These are phyloP conservation scores for Fusarium agapanthi DNA, from an alignment of 2,329 filamentous ascomycete genomes.

Conservation along the genomic window DNA sequence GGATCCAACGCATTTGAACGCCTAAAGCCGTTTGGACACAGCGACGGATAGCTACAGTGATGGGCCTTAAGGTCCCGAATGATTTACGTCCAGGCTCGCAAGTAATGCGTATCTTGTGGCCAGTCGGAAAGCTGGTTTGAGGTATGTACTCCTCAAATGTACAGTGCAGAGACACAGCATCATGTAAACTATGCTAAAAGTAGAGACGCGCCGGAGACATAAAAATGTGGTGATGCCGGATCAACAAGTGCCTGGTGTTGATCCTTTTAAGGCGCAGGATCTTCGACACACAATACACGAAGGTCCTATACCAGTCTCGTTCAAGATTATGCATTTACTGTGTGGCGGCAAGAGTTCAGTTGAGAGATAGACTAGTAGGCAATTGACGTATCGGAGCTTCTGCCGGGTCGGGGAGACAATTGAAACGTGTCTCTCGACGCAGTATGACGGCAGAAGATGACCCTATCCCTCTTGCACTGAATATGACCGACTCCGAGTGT, in stretches of 20 bases:
- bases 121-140: constrained; percentile 11
- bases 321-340: neutral
- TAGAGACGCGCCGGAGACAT: neutral
- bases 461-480: constrained; percentile 64
- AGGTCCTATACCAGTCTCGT: neutral
- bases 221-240: neutral
- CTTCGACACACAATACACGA: constrained; percentile 7
- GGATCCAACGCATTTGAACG: constrained; percentile 1
- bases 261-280: neutral
- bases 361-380: neutral
- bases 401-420: constrained; percentile 40
- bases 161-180: neutral
- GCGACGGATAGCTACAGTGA: constrained; percentile 17
- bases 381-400: constrained; percentile 45
- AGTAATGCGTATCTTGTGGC: neutral
- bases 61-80: neutral
- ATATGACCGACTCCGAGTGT: constrained; percentile 67
- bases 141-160: neutral
- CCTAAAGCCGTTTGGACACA: neutral
- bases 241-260: constrained; percentile 3
- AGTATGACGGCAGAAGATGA: constrained; percentile 37
- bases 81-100: neutral
- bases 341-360: neutral
- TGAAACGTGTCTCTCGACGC: constrained; percentile 31
- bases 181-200: neutral